Base-by-base conservation (phyloP, 495 filamentous ascomycete species). In the Chaetomium fimeti region DNA sequence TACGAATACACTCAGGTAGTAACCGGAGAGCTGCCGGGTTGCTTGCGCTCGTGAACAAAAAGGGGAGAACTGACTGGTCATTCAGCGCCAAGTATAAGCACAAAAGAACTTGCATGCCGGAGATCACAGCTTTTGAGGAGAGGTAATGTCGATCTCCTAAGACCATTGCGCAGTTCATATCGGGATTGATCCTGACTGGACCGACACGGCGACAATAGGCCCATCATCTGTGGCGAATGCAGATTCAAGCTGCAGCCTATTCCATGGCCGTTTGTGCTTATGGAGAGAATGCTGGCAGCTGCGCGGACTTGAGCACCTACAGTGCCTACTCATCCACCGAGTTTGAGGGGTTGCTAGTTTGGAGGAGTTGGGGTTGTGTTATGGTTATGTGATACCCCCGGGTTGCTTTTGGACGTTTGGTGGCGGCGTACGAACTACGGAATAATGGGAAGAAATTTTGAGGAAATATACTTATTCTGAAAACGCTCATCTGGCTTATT, bases 51-150 rank as follows among this genome's bases (percentile, higher is more conserved):
- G 36, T 20, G 27, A 16, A 40, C 16, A 24, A 13, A 25, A n/a
- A 27, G 27, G 2, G 20, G 22, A 4, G 27, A 20, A 24, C 18
- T 60, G 45, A 61, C 45, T 52, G 2, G 16, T n/a, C 1, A 40
- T 24, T 1, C 20, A 61, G 58, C 42, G 24, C 40, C 40, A 40
- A 49, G 32, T 68, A 61, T 32, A 58, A 54, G 27, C 59, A 20
- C 7, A 32, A 9, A 12, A 56, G 15, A 2, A 2, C 6, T 16
- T 65, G 66, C 20, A 28, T 40, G 27, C 62, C 62, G 24, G 60
- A 57, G 2, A 49, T 68, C 27, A 62, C 54, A 18, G 58, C 49
- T 1, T 68, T 68, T 43, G 63, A 68, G 54, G 58, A 68, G 6
- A 66, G 66, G 63, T 62, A 55, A 32, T 20, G 20, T 8, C 45